phyloP scores from a whole-genome alignment of 306 rosid species.

The Hippophae rhamnoides region DNA sequence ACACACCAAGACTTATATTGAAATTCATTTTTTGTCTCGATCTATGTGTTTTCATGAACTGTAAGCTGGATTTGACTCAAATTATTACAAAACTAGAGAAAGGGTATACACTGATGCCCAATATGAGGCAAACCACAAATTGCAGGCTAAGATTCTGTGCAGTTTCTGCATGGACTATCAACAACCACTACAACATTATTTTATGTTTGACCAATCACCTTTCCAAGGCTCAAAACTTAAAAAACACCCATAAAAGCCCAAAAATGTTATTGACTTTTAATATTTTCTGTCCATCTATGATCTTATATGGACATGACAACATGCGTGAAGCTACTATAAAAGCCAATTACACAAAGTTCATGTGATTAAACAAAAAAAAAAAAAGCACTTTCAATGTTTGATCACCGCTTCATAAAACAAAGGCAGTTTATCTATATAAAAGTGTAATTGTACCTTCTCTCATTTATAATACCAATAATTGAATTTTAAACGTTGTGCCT shows the following conservation, averaged over 20 bases:
- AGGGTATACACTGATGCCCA: constrained; percentile 22
- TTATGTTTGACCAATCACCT: constrained; percentile 22
- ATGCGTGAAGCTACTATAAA: neutral
- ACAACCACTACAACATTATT: constrained; percentile 19
- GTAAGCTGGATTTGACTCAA: constrained; percentile 24
- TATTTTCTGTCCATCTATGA: too few relatives aligned
- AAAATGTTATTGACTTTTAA: too few relatives aligned
- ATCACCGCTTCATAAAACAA: constrained; percentile 24
- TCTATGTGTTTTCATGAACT: constrained; percentile 20
- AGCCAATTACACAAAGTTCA: constrained; percentile 16
- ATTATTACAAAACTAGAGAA: constrained; percentile 25
- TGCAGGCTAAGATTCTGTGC: constrained; percentile 20
- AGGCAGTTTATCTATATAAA: too few relatives aligned
- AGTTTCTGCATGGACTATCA: constrained; percentile 41
- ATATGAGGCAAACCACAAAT: constrained; percentile 19
- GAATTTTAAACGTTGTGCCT: too few relatives aligned
- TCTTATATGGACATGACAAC: too few relatives aligned
- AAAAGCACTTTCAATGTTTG: constrained; percentile 20
- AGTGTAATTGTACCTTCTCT: too few relatives aligned
- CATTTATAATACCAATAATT: too few relatives aligned
- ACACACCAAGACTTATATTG: constrained; percentile 25
- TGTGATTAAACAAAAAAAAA: constrained; percentile 4
- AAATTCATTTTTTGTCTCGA: constrained; percentile 20
- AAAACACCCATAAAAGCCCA: constrained; percentile 13
- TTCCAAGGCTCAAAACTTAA: constrained; percentile 10